Conservation (phyloP, 2,329 filamentous ascomycete species). For the Fusarium sp. region DNA sequence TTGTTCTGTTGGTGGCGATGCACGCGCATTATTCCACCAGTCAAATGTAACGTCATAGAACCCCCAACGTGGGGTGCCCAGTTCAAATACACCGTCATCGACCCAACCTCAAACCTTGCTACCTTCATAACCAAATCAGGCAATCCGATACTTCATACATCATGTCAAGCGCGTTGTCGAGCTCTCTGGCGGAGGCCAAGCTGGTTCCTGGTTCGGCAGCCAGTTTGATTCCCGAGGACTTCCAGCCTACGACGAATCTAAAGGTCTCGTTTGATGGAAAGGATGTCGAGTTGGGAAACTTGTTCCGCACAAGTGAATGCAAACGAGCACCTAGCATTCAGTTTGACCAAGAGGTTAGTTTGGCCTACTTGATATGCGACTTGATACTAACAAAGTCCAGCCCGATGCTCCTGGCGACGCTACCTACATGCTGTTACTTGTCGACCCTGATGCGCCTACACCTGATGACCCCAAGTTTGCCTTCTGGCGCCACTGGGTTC, state of each 20-base stretch:
- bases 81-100: conserved; percentile 37
- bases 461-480: conserved; percentile 67
- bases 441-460: conserved; percentile 67
- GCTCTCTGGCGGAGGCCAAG: conserved; percentile 53
- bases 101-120: conserved; percentile 3
- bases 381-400: conserved; percentile 18
- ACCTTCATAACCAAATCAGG: neutral
- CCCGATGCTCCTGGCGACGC: conserved; percentile 44
- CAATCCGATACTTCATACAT: neutral
- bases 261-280: conserved; percentile 53
- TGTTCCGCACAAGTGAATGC: conserved; percentile 56
- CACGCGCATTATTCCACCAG: conserved; percentile 31
- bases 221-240: conserved; percentile 56
- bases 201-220: conserved; percentile 57
- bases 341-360: conserved; percentile 51
- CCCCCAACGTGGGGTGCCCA: conserved; percentile 37
- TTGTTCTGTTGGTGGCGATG: neutral
- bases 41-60: conserved; percentile 26
- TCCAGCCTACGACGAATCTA: conserved; percentile 58
- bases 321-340: conserved; percentile 53
- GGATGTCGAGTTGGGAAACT: conserved; percentile 52
- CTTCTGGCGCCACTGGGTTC: conserved; percentile 67
- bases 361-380: too few relatives aligned
- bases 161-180: conserved; percentile 42
- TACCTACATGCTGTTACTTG: conserved; percentile 61